Evolutionary conservation across 2,329 filamentous ascomycete species (phyloP).

Genomic region (Pestalotiopsis sp.): DNA sequence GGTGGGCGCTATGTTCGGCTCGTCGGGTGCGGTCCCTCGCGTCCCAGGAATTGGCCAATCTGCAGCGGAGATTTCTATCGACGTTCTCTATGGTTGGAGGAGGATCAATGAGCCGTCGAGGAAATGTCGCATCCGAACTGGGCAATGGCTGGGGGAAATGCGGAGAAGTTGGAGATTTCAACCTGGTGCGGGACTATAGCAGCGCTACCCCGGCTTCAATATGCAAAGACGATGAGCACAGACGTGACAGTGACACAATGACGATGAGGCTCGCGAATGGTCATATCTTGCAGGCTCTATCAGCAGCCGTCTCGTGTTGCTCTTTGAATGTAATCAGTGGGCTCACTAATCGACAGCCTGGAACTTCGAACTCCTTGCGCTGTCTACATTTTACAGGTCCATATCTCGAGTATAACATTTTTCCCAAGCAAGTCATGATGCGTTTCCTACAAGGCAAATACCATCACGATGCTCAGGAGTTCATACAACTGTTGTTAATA

Average conservation of each 20-base stretch:
- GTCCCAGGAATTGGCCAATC: not conserved
- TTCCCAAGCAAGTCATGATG: too few relatives aligned
- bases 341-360: too few relatives aligned
- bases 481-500: too few relatives aligned
- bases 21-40: not conserved
- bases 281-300: not conserved
- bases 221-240: not conserved
- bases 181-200: not conserved
- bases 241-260: not conserved
- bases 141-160: conserved; percentile 1
- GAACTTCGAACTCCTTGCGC: too few relatives aligned
- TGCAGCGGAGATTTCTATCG: not conserved
- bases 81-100: conserved; percentile 7
- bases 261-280: not conserved
- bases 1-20: not conserved
- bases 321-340: too few relatives aligned
- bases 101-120: conserved; percentile 10
- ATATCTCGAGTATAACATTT: too few relatives aligned
- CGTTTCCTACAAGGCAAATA: too few relatives aligned
- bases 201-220: not conserved
- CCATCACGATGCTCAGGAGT: too few relatives aligned
- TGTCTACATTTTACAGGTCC: too few relatives aligned
- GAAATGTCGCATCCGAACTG: not conserved
- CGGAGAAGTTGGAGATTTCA: conserved; percentile 9
- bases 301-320: not conserved